These are phyloP conservation scores for Epichloe uncinata DNA, from an alignment of 2,329 filamentous ascomycete genomes.

Conservation along the genomic window DNA sequence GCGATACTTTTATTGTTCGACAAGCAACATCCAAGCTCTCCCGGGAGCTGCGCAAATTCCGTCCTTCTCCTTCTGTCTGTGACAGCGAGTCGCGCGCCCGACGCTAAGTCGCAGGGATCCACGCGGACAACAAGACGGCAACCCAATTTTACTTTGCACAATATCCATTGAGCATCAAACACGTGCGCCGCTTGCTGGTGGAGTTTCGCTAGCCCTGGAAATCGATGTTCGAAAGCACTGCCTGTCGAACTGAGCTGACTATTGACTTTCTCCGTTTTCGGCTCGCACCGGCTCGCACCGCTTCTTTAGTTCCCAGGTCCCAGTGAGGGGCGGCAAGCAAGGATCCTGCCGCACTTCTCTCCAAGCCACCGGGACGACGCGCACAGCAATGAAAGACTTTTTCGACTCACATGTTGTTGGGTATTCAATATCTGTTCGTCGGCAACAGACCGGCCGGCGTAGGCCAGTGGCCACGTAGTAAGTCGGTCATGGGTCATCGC, in stretches of 20 bases:
- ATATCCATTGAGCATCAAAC: slow-evolving; percentile 21
- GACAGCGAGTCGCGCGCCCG: not conserved
- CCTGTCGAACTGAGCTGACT: not conserved
- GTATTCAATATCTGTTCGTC: not conserved
- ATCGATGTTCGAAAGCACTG: not conserved
- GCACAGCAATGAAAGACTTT: not conserved
- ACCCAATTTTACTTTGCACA: slow-evolving; percentile 9
- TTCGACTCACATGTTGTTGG: not conserved
- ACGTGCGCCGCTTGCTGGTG: slow-evolving; percentile 18
- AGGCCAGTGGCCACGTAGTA: not conserved
- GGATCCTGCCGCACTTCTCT: slow-evolving; percentile 11
- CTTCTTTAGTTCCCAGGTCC: slow-evolving; percentile 15
- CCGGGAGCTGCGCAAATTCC: not conserved
- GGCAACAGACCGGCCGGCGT: not conserved
- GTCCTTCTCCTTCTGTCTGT: not conserved
- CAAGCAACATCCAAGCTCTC: not conserved
- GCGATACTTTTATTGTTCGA: not conserved
- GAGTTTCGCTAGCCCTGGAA: slow-evolving; percentile 5
- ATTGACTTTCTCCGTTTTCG: slow-evolving; percentile 16
- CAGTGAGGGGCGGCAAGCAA: slow-evolving; percentile 11
- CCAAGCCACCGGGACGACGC: slow-evolving; percentile 9
- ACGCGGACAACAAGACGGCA: not conserved
- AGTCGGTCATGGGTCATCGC: not conserved
- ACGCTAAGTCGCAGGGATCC: not conserved
- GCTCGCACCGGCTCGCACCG: slow-evolving; percentile 27